These are phyloP conservation scores for Musa troglodytarum DNA, from an alignment of 176 grass and related monocot species.

Conservation along the genomic window DNA sequence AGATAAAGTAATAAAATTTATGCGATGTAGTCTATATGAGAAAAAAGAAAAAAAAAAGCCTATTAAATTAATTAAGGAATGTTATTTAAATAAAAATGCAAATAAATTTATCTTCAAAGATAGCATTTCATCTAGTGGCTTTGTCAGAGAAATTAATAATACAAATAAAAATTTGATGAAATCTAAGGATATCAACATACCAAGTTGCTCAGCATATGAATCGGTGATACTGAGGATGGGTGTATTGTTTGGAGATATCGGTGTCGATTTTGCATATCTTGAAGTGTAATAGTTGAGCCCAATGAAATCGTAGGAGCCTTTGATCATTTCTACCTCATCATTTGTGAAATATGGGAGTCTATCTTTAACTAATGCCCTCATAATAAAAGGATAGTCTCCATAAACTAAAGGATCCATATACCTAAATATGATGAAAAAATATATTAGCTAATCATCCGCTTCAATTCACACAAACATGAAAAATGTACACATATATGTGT, in stretches of 20 bases:
- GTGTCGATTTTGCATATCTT: not conserved
- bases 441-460: too few relatives aligned
- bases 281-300: slow-evolving; percentile 11
- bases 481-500: not conserved
- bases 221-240: not conserved
- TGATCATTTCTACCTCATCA: not conserved
- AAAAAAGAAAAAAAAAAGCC: too few relatives aligned
- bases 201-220: not conserved
- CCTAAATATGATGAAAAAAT: not conserved
- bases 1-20: too few relatives aligned
- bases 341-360: not conserved
- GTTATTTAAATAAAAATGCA: too few relatives aligned
- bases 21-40: too few relatives aligned
- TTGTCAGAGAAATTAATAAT: too few relatives aligned
- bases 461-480: not conserved
- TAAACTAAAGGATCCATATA: slow-evolving; percentile 1
- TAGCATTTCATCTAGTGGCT: too few relatives aligned
- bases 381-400: slow-evolving; percentile 5
- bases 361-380: not conserved
- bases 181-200: not conserved
- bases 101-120: too few relatives aligned
- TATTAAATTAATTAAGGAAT: too few relatives aligned
- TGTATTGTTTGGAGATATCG: too few relatives aligned
- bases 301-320: slow-evolving; percentile 15
- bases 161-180: too few relatives aligned